Evolutionary conservation across 176 grass and related monocot species (phyloP).

Genomic region (Avena atlantica): DNA sequence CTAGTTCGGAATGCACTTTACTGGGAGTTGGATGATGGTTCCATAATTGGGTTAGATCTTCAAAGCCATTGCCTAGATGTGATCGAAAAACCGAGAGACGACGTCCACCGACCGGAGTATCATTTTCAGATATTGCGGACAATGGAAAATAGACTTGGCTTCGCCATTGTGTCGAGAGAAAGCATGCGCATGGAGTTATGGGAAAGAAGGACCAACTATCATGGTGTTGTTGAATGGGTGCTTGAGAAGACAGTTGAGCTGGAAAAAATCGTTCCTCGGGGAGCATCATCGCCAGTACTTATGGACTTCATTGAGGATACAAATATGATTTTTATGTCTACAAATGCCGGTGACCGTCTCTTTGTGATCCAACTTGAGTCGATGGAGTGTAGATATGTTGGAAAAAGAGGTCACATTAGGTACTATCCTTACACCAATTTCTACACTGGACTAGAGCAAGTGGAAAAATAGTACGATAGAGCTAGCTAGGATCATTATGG

Average conservation of each 20-base stretch:
- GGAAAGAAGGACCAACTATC: background rate
- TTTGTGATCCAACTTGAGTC: background rate
- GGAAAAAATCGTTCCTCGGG: background rate
- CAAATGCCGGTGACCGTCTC: background rate
- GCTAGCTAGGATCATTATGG: background rate
- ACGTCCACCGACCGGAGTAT: background rate
- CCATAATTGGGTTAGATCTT: background rate
- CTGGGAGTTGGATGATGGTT: background rate
- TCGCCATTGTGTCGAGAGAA: background rate
- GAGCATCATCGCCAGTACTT: background rate
- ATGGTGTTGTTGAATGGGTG: background rate
- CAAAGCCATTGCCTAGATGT: background rate
- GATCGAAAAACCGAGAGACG: background rate
- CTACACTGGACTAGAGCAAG: background rate
- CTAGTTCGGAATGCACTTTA: background rate
- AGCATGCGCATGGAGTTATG: background rate
- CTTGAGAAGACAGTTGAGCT: background rate
- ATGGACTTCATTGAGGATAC: background rate
- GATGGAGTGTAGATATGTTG: background rate
- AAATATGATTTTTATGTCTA: background rate
- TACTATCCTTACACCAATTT: constrained; percentile 1
- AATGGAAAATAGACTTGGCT: background rate
- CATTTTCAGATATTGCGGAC: background rate
- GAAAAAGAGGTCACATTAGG: background rate
- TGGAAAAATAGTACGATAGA: background rate